Base-by-base conservation (phyloP, 1,139 yeast species). In the Yamadazyma oceani region DNA sequence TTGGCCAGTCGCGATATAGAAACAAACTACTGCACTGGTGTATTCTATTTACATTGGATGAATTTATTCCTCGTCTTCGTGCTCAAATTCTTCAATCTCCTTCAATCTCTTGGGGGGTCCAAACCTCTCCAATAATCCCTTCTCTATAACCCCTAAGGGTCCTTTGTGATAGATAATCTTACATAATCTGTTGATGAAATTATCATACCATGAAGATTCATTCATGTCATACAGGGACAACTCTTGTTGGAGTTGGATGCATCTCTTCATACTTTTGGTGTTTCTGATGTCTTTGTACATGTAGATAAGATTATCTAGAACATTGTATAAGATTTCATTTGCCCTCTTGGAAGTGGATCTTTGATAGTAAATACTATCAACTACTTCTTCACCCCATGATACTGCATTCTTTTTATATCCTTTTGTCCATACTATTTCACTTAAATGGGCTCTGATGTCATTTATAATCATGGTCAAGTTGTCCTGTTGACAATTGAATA, bases 371-470 rank as follows among this genome's bases (percentile, higher is more conserved):
- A 66, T 54, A 17, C 61, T 65, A 32, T 67, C 70, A 5, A 71
- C 54, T 2, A 69, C 74, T 37, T 79, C 80, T 53, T 81, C 82
- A 8, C 78, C 77, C 82, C 87, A 80, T 13, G 78, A 68, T 26
- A 82, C 64, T 1, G 89, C 85, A 42, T 77, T 76, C 27, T 65
- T 54, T 33, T 68, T 60, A 36, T 66, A 60, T 1, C 81, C 80
- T 42, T 74, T 66, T 5, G 73, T 74, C 85, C 88, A 84, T 46
- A 83, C 57, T 5, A 84, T 61, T 56, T 84, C 90, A 40, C 85
- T 71, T 14, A 84, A 63, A 54, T 82, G 83, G 12, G 81, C 73
- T 57, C 78, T 75, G 35, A 77, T 53, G 34, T 66, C 72, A 32
- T 66, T 65, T 15, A 57, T 55, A 17, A 52, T 40, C 43, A 66